Conservation (phyloP, 257 asterid genomes). For the Mentha longifolia region DNA sequence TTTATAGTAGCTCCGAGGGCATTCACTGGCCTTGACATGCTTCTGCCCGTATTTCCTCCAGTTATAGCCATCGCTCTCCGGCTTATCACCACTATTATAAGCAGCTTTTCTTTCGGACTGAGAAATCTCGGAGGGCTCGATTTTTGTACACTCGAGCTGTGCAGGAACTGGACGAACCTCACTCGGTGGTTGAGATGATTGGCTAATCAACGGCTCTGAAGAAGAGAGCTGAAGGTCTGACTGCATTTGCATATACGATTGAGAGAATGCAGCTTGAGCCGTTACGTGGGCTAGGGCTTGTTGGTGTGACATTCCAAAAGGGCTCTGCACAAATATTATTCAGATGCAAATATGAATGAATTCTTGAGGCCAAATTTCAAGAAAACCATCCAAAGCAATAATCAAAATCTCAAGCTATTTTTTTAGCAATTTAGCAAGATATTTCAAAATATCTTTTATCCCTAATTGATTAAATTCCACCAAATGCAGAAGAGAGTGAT, state of each 20-base stretch:
- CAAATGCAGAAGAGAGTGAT: too few relatives aligned
- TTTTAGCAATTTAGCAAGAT: too few relatives aligned
- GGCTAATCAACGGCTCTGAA: constrained; percentile 37
- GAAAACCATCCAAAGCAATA: neutral
- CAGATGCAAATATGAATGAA: constrained; percentile 6
- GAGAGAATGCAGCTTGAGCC: constrained; percentile 87
- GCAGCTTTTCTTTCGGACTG: constrained; percentile 55
- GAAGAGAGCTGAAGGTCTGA: constrained; percentile 50
- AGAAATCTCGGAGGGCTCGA: constrained; percentile 51
- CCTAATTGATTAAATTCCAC: too few relatives aligned
- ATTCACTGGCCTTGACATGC: constrained; percentile 82
- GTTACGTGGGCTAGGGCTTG: constrained; percentile 97
- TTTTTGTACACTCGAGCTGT: constrained; percentile 43
- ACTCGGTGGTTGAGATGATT: constrained; percentile 41
- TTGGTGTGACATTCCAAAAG: constrained; percentile 98
- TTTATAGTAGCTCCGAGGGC: constrained; percentile 92
- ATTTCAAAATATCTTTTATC: neutral
- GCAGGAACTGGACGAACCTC: constrained; percentile 15
- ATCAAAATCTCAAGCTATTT: too few relatives aligned
- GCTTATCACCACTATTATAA: constrained; percentile 49
- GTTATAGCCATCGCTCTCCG: constrained; percentile 87
- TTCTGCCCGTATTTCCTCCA: constrained; percentile 99
- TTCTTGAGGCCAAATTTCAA: neutral
- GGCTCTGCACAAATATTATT: constrained; percentile 62
- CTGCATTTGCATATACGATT: constrained; percentile 64